Conservation (phyloP, 768 basidiomycete genomes). For the Leccinum broughii region DNA sequence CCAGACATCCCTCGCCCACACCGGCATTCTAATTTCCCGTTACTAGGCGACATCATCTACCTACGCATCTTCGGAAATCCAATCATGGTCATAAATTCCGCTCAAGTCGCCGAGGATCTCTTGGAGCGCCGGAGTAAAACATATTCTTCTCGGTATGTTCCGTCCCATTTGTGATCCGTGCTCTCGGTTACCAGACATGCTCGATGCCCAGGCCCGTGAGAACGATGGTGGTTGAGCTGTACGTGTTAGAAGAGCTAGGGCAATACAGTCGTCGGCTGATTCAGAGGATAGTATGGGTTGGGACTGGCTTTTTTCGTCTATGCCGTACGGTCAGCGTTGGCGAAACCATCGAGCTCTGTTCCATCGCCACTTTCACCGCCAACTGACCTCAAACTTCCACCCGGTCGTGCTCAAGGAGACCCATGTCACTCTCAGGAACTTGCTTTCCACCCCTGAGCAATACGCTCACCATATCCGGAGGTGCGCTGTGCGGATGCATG, state of each 20-base stretch:
- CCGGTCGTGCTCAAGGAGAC: slow-evolving; percentile 35
- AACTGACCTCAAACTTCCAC: slow-evolving; percentile 28
- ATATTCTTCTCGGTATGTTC: slow-evolving; percentile 41
- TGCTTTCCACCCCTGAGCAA: slow-evolving; percentile 38
- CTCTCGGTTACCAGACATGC: neutral
- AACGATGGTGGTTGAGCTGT: slow-evolving; percentile 48
- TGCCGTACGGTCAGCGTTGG: slow-evolving; percentile 40
- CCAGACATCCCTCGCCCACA: neutral
- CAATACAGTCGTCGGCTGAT: neutral
- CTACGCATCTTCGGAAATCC: slow-evolving; percentile 46
- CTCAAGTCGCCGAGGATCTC: slow-evolving; percentile 41
- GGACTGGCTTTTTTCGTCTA: slow-evolving; percentile 47
- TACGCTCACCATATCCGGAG: slow-evolving; percentile 41
- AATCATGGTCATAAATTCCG: slow-evolving; percentile 47
- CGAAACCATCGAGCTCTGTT: slow-evolving; percentile 40
- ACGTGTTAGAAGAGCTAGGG: slow-evolving; percentile 13
- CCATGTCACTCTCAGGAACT: slow-evolving; percentile 38
- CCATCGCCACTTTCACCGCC: slow-evolving; percentile 38
- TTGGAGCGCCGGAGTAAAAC: slow-evolving; percentile 45
- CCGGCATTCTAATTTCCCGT: neutral
- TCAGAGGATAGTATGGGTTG: slow-evolving; percentile 42
- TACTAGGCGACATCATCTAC: slow-evolving; percentile 48
- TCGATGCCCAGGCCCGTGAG: slow-evolving; percentile 32
- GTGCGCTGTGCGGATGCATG: slow-evolving; percentile 11
- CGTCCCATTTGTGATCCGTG: neutral